Evolutionary conservation across 768 basidiomycete species (phyloP).

Genomic region (Leccinum fibrillosum): DNA sequence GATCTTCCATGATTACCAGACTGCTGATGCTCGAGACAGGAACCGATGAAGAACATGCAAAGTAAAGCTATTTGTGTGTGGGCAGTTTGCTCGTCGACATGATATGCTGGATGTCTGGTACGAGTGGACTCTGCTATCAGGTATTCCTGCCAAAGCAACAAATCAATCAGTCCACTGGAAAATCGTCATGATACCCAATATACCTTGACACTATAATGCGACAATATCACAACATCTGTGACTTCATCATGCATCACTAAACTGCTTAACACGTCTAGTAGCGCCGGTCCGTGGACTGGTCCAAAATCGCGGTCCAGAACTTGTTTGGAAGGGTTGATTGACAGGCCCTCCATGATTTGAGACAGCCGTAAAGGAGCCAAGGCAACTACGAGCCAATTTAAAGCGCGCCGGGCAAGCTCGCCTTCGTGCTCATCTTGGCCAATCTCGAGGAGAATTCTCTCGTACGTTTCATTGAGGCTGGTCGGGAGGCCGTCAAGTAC

Average conservation of each 20-base stretch:
- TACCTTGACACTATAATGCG: neutral
- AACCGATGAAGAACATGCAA: neutral
- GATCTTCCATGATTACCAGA: neutral
- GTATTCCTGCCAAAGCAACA: neutral
- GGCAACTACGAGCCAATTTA: constrained; percentile 13
- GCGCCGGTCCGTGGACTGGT: neutral
- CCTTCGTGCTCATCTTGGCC: neutral
- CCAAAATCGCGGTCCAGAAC: neutral
- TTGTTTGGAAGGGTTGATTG: neutral
- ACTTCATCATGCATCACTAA: neutral
- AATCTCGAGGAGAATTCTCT: neutral
- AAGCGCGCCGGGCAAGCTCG: neutral
- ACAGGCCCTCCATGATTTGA: constrained; percentile 7
- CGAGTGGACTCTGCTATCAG: neutral
- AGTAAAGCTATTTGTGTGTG: neutral
- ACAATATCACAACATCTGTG: neutral
- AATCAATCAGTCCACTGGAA: neutral
- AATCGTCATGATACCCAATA: too few relatives aligned
- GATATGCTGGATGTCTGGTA: neutral
- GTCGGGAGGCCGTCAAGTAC: constrained; percentile 1
- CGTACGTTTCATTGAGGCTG: constrained; percentile 6
- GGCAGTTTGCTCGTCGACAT: neutral
- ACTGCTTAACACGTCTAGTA: neutral
- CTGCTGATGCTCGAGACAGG: neutral
- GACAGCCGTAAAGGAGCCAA: constrained; percentile 3